Evolutionary conservation across 2,329 filamentous ascomycete species (phyloP).

Genomic region (Trichoderma breve): DNA sequence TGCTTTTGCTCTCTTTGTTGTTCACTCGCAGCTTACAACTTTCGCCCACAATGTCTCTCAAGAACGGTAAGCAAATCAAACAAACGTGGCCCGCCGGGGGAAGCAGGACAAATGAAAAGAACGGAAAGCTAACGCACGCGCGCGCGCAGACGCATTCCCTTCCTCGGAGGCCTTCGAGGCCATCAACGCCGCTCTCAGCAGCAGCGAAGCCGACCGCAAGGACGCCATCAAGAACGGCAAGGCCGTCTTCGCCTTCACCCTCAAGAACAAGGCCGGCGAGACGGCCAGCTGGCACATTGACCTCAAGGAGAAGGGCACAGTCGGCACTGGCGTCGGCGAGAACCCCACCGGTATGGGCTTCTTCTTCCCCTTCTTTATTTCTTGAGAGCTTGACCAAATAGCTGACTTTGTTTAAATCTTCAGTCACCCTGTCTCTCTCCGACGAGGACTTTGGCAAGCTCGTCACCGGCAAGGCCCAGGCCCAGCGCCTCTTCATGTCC

Average conservation of each 20-base stretch:
- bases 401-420: not conserved
- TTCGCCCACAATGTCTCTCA: slow-evolving; percentile 63
- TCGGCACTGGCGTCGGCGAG: slow-evolving; percentile 72
- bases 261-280: slow-evolving; percentile 83
- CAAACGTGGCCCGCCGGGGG: not conserved
- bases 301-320: slow-evolving; percentile 83
- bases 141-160: slow-evolving; percentile 70
- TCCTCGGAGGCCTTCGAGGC: slow-evolving; percentile 87
- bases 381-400: not conserved
- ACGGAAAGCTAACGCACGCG: not conserved
- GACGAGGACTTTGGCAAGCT: slow-evolving; percentile 86
- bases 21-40: not conserved
- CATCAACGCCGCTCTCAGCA: slow-evolving; percentile 70
- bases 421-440: slow-evolving; percentile 81
- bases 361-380: slow-evolving; percentile 17
- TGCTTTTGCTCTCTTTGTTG: not conserved
- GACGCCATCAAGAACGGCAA: slow-evolving; percentile 86
- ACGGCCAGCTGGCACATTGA: slow-evolving; percentile 92
- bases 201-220: slow-evolving; percentile 70
- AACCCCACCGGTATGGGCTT: slow-evolving; percentile 73
- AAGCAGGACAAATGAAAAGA: too few species aligned
- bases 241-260: slow-evolving; percentile 83
- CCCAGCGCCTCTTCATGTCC: slow-evolving; percentile 95
- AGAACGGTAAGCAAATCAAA: slow-evolving; percentile 58
- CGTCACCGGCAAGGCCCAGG: slow-evolving; percentile 83